Conservation (phyloP, 176 grass and related monocot genomes). For the Zoysia japonica region DNA sequence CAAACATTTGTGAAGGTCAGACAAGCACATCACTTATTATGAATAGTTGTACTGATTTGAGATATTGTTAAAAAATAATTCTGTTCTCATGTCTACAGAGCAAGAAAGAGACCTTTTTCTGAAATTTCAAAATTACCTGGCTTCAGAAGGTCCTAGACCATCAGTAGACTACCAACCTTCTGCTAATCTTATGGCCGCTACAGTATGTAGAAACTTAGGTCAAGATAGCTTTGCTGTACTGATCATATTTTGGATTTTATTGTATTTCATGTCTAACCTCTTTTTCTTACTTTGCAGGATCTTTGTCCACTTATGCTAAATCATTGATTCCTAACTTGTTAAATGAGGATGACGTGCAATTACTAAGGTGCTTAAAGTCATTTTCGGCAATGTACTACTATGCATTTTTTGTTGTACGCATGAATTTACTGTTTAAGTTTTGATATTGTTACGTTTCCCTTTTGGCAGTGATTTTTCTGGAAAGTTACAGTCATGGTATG, state of each 20-base stretch:
- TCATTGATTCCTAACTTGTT: constrained; percentile 77
- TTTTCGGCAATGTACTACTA: not conserved
- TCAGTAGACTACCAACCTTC: constrained; percentile 34
- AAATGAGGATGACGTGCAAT: constrained; percentile 81
- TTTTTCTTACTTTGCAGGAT: constrained; percentile 61
- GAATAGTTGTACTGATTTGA: constrained; percentile 13
- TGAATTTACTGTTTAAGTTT: constrained; percentile 19
- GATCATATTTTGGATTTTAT: constrained; percentile 10
- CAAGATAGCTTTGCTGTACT: constrained; percentile 23
- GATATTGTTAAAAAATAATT: constrained; percentile 34
- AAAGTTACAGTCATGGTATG: constrained; percentile 64
- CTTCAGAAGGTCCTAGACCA: constrained; percentile 43
- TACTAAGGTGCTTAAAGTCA: constrained; percentile 67
- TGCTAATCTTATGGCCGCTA: constrained; percentile 40
- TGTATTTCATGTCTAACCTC: constrained; percentile 31
- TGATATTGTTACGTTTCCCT: constrained; percentile 27
- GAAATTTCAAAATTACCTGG: constrained; percentile 74
- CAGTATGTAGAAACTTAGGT: constrained; percentile 89
- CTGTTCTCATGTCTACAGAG: constrained; percentile 55
- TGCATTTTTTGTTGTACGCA: constrained; percentile 20
- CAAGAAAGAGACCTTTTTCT: constrained; percentile 97
- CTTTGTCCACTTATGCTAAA: constrained; percentile 74
- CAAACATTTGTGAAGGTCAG: constrained; percentile 94
- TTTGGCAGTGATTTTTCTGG: constrained; percentile 80
- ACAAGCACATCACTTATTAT: constrained; percentile 22